These are phyloP conservation scores for Rhodotorula mucilaginosa DNA, from an alignment of 1,284 basidiomycete genomes.

Conservation along the genomic window DNA sequence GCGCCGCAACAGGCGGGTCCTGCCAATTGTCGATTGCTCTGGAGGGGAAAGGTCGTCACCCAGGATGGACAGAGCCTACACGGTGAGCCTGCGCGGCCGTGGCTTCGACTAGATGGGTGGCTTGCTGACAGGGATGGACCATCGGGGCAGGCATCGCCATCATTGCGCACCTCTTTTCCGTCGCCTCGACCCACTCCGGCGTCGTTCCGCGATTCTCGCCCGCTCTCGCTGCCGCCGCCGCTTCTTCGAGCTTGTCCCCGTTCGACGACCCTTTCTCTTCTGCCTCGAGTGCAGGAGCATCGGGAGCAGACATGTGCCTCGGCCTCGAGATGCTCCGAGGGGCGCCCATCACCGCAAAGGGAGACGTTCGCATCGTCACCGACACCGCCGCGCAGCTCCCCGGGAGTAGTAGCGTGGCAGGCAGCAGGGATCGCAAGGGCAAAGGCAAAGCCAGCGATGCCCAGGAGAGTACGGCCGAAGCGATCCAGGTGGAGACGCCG, in stretches of 20 bases:
- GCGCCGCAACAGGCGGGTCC: too few relatives aligned
- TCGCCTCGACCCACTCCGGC: constrained; percentile 10
- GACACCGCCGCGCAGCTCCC: background rate
- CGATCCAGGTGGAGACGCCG: constrained; percentile 33
- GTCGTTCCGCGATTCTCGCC: constrained; percentile 1
- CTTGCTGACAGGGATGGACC: background rate
- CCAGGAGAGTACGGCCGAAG: background rate
- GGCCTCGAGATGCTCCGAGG: constrained; percentile 39
- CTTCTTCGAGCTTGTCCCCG: constrained; percentile 17
- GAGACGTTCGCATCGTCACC: constrained; percentile 2
- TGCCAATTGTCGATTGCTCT: constrained; percentile 22
- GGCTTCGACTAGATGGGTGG: background rate
- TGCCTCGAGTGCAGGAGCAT: constrained; percentile 1
- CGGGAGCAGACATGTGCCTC: constrained; percentile 39
- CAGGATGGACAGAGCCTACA: constrained; percentile 1
- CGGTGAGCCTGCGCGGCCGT: constrained; percentile 2
- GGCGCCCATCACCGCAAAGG: constrained; percentile 11
- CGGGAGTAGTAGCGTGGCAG: background rate
- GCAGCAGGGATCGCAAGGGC: background rate
- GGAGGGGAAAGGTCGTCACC: constrained; percentile 25
- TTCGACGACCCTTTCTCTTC: constrained; percentile 41
- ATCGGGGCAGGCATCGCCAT: constrained; percentile 31
- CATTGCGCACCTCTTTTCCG: constrained; percentile 38
- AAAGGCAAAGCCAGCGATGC: background rate
- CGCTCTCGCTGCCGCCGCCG: background rate